Evolutionary conservation across 1,284 basidiomycete genomes (phyloP).

Genomic region (Cryptococcus hybrid): DNA sequence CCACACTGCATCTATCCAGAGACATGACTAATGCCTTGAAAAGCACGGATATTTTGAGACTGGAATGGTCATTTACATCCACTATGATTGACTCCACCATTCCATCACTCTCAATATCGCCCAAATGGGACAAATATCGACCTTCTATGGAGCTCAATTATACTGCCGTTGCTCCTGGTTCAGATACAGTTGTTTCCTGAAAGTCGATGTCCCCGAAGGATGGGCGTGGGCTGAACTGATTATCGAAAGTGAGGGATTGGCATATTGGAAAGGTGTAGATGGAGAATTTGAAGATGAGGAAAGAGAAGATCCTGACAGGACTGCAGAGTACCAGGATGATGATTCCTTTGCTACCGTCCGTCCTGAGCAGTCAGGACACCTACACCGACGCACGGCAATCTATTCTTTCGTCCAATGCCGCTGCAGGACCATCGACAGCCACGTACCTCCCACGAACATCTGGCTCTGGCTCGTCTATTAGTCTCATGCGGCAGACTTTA

Average conservation of each 20-base stretch:
- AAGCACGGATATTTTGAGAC: conserved; percentile 32
- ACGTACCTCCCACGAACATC: background rate
- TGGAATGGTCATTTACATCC: conserved; percentile 36
- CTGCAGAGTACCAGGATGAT: conserved; percentile 13
- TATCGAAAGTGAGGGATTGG: conserved; percentile 29
- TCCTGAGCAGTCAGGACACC: conserved; percentile 1
- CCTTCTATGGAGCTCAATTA: conserved; percentile 27
- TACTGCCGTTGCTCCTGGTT: conserved; percentile 9
- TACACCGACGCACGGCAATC: conserved; percentile 1
- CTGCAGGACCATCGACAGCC: background rate
- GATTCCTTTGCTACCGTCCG: conserved; percentile 34
- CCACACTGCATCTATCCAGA: background rate
- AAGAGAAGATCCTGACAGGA: conserved; percentile 7
- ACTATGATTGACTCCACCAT: conserved; percentile 8
- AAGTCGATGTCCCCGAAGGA: conserved; percentile 28
- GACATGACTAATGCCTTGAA: background rate
- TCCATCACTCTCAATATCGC: conserved; percentile 24
- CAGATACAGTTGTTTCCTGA: conserved; percentile 11
- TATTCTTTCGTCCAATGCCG: conserved; percentile 6
- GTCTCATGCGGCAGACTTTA: conserved; percentile 29
- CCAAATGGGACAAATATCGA: conserved; percentile 17
- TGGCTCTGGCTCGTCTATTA: conserved; percentile 10
- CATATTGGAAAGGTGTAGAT: conserved; percentile 31
- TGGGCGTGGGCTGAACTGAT: conserved; percentile 39
- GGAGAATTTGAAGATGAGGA: conserved; percentile 7